These are phyloP conservation scores for Puccinia novopanici DNA, from an alignment of 1,284 basidiomycete species.

Conservation along the genomic window DNA sequence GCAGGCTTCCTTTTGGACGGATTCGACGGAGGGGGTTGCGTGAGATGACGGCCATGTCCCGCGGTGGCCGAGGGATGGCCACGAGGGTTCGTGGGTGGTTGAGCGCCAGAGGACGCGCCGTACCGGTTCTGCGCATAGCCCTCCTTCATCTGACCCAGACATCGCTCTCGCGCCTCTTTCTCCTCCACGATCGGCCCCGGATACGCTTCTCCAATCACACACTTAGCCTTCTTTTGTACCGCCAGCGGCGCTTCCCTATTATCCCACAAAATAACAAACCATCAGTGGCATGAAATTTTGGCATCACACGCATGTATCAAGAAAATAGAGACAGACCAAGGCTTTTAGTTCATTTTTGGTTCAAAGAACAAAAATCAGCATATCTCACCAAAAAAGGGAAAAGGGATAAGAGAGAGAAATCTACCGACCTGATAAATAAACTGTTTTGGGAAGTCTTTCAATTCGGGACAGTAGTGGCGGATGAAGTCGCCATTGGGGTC, in stretches of 20 bases:
- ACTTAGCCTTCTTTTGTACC: constrained; percentile 60
- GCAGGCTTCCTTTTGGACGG: neutral
- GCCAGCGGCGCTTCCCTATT: constrained; percentile 59
- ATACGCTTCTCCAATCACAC: constrained; percentile 61
- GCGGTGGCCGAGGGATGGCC: neutral
- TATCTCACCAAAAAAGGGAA: neutral
- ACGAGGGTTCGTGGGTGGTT: neutral
- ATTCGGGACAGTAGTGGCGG: constrained; percentile 62
- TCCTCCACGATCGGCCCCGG: constrained; percentile 54
- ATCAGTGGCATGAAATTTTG: constrained; percentile 61
- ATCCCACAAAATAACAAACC: constrained; percentile 52
- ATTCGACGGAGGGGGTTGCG: no score
- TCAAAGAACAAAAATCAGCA: neutral
- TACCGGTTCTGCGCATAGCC: constrained; percentile 27
- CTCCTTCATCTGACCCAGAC: constrained; percentile 36
- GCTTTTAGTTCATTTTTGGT: constrained; percentile 53
- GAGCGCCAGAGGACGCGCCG: no score
- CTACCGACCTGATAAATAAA: constrained; percentile 30
- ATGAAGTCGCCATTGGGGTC: constrained; percentile 62
- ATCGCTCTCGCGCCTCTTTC: constrained; percentile 16
- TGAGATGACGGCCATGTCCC: neutral
- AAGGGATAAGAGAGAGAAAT: neutral
- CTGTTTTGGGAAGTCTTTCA: constrained; percentile 60
- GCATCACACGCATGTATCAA: neutral
- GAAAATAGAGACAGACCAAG: constrained; percentile 52